Evolutionary conservation across 345 rosid genomes (phyloP), one percentile per base, ranked within the genome.

Genomic region (Brassica incana): DNA sequence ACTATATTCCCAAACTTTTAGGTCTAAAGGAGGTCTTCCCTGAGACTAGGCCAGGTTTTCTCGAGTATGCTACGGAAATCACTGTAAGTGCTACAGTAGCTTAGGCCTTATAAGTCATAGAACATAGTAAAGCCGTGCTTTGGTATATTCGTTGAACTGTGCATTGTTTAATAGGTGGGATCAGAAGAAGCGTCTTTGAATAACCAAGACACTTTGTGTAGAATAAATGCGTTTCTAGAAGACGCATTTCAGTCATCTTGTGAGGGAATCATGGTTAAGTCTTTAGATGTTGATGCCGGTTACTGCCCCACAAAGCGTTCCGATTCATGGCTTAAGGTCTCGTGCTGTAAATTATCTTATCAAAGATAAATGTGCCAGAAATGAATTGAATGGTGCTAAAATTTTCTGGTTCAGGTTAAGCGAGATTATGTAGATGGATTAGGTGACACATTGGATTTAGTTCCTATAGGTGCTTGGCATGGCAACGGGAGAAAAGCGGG

Each of bases 401-500:
- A 18, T 64, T 66, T 60, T 71, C 65, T 75, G 77, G 81, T 77
- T 70, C 80, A 92, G 98, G 92, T 94, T 36, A 94, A 94, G 82
- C 91, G 91, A 76, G 98, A 94, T 80, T 92, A 94, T 83, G 86
- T 92, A 50, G 94, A 89, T 45, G 97, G 92, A 69, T 65, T 94
- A 69, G 83, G 84, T 52, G 98, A 92, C 77, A 87, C 97, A 38
- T 88, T 94, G 81, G 98, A 92, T 87, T 87, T 94, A 83, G 94
- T 94, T 73, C 94, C 98, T 8, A 94, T 94, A 54, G 98, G 96
- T 69, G 97, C 96, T 68, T 90, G 98, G 98, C 91, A 92, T 81
- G 97, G 96, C 64, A 94, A 94, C 63, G 97, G 97, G 58, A 88
- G 96, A 82, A 94, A 94, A 88, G 97, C 94, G 2, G 93, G 97